Conservation (phyloP, 345 rosid species). For the Rhizophora mangle region DNA sequence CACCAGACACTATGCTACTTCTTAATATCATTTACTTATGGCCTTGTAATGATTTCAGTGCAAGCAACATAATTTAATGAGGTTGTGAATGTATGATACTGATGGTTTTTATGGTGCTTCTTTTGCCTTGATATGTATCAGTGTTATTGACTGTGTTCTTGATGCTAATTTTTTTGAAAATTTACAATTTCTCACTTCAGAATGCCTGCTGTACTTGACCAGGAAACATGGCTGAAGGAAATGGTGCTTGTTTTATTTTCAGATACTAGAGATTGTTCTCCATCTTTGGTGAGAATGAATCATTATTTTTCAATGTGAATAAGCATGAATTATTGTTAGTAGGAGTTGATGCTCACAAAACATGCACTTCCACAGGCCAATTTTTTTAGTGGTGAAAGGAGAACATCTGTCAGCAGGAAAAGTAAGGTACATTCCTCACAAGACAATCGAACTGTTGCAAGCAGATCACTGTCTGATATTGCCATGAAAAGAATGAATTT, state of each 20-base stretch:
- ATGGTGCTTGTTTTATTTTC: constrained; percentile 70
- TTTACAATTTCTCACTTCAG: constrained; percentile 33
- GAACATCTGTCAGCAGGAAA: constrained; percentile 44
- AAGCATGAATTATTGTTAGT: not conserved
- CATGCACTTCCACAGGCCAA: constrained; percentile 44
- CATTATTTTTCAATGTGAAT: constrained; percentile 8
- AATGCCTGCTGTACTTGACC: constrained; percentile 41
- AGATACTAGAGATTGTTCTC: constrained; percentile 81
- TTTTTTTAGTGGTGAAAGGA: constrained; percentile 64
- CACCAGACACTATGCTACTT: not conserved
- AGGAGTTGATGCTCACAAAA: constrained; percentile 17
- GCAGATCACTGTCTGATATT: constrained; percentile 53
- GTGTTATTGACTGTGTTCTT: not conserved
- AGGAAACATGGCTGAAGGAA: constrained; percentile 91
- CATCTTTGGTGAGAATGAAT: constrained; percentile 67
- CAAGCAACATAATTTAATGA: not conserved
- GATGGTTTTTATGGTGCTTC: not conserved
- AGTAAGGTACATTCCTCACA: constrained; percentile 35
- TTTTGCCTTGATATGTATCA: constrained; percentile 8
- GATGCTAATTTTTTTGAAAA: constrained; percentile 16
- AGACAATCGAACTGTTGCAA: constrained; percentile 32
- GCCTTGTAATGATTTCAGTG: constrained; percentile 4
- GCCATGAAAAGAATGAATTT: constrained; percentile 40
- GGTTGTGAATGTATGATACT: not conserved
- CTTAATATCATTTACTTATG: not conserved